Percentiles rank a stretch among this genome's conserved stretches.
Evolutionary conservation across 2,329 filamentous ascomycete species (phyloP).

Genomic region (Aspergillus fumigatus): DNA sequence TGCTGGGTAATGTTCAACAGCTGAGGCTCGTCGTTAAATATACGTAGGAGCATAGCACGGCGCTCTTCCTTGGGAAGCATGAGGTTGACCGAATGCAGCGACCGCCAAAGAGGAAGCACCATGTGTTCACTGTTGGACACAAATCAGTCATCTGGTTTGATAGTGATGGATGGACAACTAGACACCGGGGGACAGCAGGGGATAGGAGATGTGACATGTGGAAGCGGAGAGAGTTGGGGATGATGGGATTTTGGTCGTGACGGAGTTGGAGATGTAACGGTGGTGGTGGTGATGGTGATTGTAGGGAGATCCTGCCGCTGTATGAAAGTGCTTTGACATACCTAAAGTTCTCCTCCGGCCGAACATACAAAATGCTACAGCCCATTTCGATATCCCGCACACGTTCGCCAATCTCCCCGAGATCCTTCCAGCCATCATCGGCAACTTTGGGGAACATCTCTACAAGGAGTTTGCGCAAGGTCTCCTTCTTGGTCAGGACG

Average conservation of each 20-base stretch:
- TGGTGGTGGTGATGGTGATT: background rate
- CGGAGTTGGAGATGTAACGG: background rate
- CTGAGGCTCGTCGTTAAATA: constrained; percentile 86
- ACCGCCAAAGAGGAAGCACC: constrained; percentile 91
- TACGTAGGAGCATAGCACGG: constrained; percentile 80
- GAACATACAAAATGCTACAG: constrained; percentile 82
- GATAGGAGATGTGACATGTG: constrained; percentile 5
- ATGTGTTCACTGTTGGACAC: constrained; percentile 59
- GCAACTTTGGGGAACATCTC: constrained; percentile 96
- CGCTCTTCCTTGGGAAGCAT: constrained; percentile 98
- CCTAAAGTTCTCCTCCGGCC: constrained; percentile 62
- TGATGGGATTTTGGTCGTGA: too few relatives aligned
- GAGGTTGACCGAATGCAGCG: constrained; percentile 83
- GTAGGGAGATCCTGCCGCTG: background rate
- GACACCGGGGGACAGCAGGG: constrained; percentile 2
- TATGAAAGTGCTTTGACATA: constrained; percentile 20
- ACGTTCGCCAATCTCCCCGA: constrained; percentile 83
- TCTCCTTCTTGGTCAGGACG: constrained; percentile 69
- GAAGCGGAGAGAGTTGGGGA: background rate
- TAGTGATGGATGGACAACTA: too few relatives aligned
- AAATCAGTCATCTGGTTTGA: constrained; percentile 15
- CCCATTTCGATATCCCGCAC: constrained; percentile 79
- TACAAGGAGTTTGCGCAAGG: constrained; percentile 74
- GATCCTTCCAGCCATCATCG: constrained; percentile 65
- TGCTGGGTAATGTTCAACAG: constrained; percentile 59